Evolutionary conservation across 2,329 filamentous ascomycete genomes (phyloP).

Genomic region (Salinomyces thailandicus): DNA sequence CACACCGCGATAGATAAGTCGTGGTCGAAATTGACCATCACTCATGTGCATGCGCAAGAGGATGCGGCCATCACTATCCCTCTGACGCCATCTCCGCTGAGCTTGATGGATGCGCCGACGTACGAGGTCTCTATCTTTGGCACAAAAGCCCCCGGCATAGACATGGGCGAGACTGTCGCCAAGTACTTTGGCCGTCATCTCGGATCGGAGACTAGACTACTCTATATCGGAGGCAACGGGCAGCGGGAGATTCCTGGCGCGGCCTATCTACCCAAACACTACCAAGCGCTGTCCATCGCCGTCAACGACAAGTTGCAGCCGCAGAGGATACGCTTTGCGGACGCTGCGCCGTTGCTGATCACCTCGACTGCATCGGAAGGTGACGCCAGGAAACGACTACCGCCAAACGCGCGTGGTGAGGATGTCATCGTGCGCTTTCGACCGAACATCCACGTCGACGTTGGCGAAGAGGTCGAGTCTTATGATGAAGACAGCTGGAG

Average conservation of each 20-base stretch:
- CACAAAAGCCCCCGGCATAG: conserved; percentile 24
- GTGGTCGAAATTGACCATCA: conserved; percentile 27
- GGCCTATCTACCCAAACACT: conserved; percentile 23
- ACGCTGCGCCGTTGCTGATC: conserved; percentile 24
- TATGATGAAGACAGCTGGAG: conserved; percentile 26
- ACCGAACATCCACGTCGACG: conserved; percentile 26
- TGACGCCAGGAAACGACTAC: conserved; percentile 21
- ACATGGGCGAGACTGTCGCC: conserved; percentile 24
- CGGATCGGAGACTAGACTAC: conserved; percentile 14
- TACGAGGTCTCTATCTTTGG: conserved; percentile 26
- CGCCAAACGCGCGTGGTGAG: conserved; percentile 19
- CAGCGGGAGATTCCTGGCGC: conserved; percentile 25
- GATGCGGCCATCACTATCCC: conserved; percentile 19
- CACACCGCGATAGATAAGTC: conserved; percentile 23
- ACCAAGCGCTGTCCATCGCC: conserved; percentile 21
- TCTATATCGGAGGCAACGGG: conserved; percentile 26
- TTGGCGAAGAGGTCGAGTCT: conserved; percentile 18
- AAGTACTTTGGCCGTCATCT: conserved; percentile 24
- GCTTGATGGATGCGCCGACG: conserved; percentile 17
- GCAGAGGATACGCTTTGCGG: conserved; percentile 25
- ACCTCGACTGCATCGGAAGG: conserved; percentile 27
- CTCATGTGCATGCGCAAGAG: conserved; percentile 20
- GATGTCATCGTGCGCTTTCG: conserved; percentile 26
- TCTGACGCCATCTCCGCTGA: conserved; percentile 23
- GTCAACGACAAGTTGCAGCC: conserved; percentile 26